Conservation (phyloP, 306 rosid species). For the Cucumis hystrix region DNA sequence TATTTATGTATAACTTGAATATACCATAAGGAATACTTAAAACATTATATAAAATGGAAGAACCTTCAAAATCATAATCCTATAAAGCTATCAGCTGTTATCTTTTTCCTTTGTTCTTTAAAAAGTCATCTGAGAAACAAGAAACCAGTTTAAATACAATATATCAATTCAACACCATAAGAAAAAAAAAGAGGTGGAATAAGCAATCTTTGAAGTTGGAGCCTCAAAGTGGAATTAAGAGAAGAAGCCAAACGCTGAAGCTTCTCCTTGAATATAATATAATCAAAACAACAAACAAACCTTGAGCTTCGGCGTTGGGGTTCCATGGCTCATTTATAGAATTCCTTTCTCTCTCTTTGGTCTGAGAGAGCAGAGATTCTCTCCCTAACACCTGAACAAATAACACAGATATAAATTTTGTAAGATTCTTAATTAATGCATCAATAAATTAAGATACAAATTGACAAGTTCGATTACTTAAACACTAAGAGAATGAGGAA, state of each 20-base stretch:
- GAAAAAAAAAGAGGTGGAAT: not conserved
- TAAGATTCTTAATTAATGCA: not conserved
- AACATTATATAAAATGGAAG: not conserved
- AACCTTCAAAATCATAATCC: not conserved
- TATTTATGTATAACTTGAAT: not conserved
- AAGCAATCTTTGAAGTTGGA: not conserved
- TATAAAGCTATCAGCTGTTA: not conserved
- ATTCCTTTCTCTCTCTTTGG: slow-evolving; percentile 20
- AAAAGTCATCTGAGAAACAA: not conserved
- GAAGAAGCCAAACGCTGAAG: not conserved
- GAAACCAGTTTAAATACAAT: not conserved
- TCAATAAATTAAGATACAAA: too few relatives aligned
- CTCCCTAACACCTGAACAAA: slow-evolving; percentile 45
- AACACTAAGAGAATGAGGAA: not conserved
- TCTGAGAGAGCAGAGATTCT: slow-evolving; percentile 42
- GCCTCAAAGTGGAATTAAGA: not conserved
- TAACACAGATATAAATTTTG: not conserved
- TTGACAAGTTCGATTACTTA: not conserved
- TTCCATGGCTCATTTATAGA: slow-evolving; percentile 20
- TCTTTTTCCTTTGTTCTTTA: not conserved
- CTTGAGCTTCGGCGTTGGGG: slow-evolving; percentile 26
- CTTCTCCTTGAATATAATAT: not conserved
- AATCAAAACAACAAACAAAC: slow-evolving; percentile 7
- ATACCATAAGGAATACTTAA: not conserved
- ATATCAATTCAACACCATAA: not conserved